Conservation (phyloP, 257 asterid genomes). For the Salvia rosmarinus region DNA sequence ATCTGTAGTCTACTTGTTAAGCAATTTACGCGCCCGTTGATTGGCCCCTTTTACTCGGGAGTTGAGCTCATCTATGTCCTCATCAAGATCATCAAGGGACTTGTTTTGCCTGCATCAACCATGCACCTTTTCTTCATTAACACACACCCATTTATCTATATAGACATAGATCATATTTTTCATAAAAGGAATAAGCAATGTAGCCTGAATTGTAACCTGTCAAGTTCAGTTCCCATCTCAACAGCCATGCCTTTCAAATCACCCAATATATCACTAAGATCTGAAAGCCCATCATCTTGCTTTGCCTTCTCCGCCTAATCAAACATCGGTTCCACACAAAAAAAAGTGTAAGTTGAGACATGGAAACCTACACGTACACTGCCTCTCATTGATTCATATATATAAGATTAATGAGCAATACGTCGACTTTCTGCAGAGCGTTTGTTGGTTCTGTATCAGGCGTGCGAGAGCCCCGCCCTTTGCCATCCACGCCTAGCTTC, state of each 20-base stretch:
- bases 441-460: constrained; percentile 78
- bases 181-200: too few species aligned
- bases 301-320: constrained; percentile 74
- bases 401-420: neutral
- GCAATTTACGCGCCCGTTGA: constrained; percentile 63
- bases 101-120: constrained; percentile 74
- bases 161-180: too few species aligned
- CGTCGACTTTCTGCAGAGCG: constrained; percentile 84
- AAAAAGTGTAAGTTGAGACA: neutral
- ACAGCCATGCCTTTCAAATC: constrained; percentile 91
- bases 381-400: too few species aligned
- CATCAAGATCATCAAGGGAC: constrained; percentile 75
- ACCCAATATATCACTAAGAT: constrained; percentile 72
- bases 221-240: constrained; percentile 81
- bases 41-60: constrained; percentile 85
- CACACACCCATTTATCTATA: too few species aligned
- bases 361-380: neutral
- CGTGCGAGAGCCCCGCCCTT: constrained; percentile 54
- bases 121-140: constrained; percentile 14
- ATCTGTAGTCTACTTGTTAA: constrained; percentile 67
- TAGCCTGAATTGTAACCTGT: constrained; percentile 43
- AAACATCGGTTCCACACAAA: neutral
- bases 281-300: constrained; percentile 84
- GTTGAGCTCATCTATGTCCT: constrained; percentile 79
- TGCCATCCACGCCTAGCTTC: constrained; percentile 62